Base-by-base conservation (phyloP, 371 early-diverging fungal species). In the Mortierella polycephala region DNA sequence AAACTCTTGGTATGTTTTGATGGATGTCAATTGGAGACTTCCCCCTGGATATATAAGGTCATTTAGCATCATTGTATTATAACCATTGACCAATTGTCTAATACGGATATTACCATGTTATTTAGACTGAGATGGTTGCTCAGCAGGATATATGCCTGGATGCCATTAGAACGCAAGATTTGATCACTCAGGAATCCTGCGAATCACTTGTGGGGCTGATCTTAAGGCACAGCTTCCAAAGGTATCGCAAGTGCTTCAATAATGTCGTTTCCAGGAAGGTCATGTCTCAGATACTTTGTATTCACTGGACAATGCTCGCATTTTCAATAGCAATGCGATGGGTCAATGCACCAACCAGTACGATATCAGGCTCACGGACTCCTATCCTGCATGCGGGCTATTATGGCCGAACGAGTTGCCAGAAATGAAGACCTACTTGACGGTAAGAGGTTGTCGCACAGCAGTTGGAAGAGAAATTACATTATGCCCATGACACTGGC, bases 271-370 rank as follows among this genome's bases (percentile, higher is more conserved):
- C 46, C n/a, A n/a, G n/a, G n/a, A n/a, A n/a, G n/a, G n/a, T n/a
- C n/a, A n/a, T n/a, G n/a, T n/a, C n/a, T n/a, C n/a, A n/a, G n/a
- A n/a, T n/a, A n/a, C n/a, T n/a, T n/a, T n/a, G n/a, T n/a, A n/a
- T n/a, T n/a, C n/a, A n/a, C n/a, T n/a, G n/a, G n/a, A n/a, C n/a
- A n/a, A n/a, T n/a, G n/a, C n/a, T n/a, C n/a, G n/a, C n/a, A n/a
- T n/a, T n/a, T n/a, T n/a, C n/a, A n/a, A n/a, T 46, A 60, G 67
- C 1, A 23, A 23, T 12, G 51, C 13, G 12, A 62, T 51, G 2
- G 21, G 46, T 0, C 60, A 65, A 14, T 96, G 96, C 75, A 67
- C 93, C 39, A 96, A 96, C 72, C 86, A 90, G 79, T 96, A 95
- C 69, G 96, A 96, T 74, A 91, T 94, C 42, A 89, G 96, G 42